A percentile compares a stretch with the other conserved stretches of the same genome.
Conservation (phyloP, 257 asterid species). For the Scutellaria minor region DNA sequence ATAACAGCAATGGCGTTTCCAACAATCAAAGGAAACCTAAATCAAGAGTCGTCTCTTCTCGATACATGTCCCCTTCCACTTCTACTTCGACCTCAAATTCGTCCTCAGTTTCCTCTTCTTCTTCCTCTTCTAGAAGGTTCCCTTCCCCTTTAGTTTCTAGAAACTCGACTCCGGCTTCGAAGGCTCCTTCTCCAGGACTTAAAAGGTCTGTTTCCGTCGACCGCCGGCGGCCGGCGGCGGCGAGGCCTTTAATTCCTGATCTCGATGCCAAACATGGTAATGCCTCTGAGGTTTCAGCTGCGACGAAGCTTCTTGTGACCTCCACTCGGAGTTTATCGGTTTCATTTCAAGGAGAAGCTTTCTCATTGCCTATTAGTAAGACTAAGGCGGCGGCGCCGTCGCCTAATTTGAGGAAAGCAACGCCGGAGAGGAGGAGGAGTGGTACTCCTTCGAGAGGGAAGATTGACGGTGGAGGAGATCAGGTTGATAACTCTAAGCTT, state of each 20-base stretch:
- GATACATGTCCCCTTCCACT: constrained; percentile 90
- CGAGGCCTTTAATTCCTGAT: constrained; percentile 71
- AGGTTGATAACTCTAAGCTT: constrained; percentile 67
- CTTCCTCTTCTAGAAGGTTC: constrained; percentile 71
- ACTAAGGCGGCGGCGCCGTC: constrained; percentile 76
- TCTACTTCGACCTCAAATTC: constrained; percentile 79
- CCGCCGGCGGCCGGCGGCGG: constrained; percentile 64
- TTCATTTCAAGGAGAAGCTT: constrained; percentile 94
- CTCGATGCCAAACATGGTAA: constrained; percentile 57
- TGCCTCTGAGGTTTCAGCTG: constrained; percentile 67
- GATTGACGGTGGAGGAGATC: constrained; percentile 70
- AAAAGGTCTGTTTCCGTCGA: constrained; percentile 88
- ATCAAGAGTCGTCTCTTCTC: constrained; percentile 77
- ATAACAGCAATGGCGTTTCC: constrained; percentile 56
- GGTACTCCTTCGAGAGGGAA: constrained; percentile 67
- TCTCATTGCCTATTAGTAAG: constrained; percentile 84
- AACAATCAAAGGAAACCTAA: constrained; percentile 65
- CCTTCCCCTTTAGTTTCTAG: constrained; percentile 77
- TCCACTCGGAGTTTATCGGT: constrained; percentile 90
- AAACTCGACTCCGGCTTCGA: constrained; percentile 54
- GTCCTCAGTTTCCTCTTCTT: constrained; percentile 67
- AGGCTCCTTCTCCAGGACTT: constrained; percentile 48
- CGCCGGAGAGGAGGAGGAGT: constrained; percentile 80
- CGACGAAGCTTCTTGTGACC: constrained; percentile 74
- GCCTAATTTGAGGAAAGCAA: constrained; percentile 71